Conservation (phyloP, 2,329 filamentous ascomycete genomes). For the Aspergillus carbonarius region DNA sequence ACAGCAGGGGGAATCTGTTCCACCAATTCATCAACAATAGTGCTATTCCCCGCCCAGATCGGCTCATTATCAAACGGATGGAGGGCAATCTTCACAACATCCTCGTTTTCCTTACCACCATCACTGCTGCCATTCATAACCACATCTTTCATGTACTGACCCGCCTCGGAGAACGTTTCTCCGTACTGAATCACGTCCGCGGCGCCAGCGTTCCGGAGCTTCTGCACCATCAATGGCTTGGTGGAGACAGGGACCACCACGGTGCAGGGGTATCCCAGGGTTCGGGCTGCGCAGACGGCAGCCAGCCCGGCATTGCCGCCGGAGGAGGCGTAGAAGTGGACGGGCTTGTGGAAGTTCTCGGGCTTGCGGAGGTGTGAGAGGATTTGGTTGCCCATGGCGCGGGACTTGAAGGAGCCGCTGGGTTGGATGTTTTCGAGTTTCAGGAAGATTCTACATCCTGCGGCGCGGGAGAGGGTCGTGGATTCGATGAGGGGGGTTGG, state of each 20-base stretch:
- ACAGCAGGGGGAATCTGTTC: slow-evolving; percentile 38
- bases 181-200: slow-evolving; percentile 66
- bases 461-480: slow-evolving; percentile 63
- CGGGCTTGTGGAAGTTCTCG: slow-evolving; percentile 41
- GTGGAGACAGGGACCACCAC: slow-evolving; percentile 71
- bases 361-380: slow-evolving; percentile 50
- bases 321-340: slow-evolving; percentile 76
- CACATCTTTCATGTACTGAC: slow-evolving; percentile 61
- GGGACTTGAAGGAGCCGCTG: slow-evolving; percentile 82
- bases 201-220: slow-evolving; percentile 67
- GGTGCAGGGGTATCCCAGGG: slow-evolving; percentile 65
- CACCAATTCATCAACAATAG: slow-evolving; percentile 46
- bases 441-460: slow-evolving; percentile 78
- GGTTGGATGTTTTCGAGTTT: slow-evolving; percentile 86
- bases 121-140: slow-evolving; percentile 34
- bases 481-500: slow-evolving; percentile 71
- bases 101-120: slow-evolving; percentile 21
- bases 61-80: slow-evolving; percentile 48
- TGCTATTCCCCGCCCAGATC: slow-evolving; percentile 49
- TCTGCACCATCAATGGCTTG: slow-evolving; percentile 67
- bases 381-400: slow-evolving; percentile 71
- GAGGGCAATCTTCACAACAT: slow-evolving; percentile 42
- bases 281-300: slow-evolving; percentile 69
- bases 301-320: slow-evolving; percentile 85
- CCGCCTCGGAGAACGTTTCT: slow-evolving; percentile 67